Conservation (phyloP, 1,139 yeast genomes). For the Hanseniaspora uvarum region DNA sequence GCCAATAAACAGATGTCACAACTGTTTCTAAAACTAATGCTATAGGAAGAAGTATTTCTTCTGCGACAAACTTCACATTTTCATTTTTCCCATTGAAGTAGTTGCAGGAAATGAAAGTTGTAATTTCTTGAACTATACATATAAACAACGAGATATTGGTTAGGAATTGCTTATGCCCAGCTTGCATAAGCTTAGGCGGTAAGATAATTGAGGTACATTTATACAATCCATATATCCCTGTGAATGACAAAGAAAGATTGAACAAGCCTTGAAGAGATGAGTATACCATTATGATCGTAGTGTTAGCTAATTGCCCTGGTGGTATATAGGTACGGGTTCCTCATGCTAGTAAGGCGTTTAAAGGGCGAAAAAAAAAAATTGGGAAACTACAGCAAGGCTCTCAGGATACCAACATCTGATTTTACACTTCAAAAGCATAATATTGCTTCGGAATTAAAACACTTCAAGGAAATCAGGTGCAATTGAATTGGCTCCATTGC, state of each 20-base stretch:
- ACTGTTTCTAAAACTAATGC: constrained; percentile 49
- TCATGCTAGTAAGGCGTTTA: too few relatives aligned
- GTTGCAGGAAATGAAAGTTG: constrained; percentile 24
- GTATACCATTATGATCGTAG: not conserved
- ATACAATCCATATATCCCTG: constrained; percentile 27
- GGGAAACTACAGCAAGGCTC: too few relatives aligned
- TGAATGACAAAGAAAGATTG: constrained; percentile 24
- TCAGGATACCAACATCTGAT: too few relatives aligned
- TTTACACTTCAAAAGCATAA: too few relatives aligned
- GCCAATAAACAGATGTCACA: constrained; percentile 59
- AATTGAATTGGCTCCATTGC: too few relatives aligned
- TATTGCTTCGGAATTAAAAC: too few relatives aligned
- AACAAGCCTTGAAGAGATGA: constrained; percentile 1
- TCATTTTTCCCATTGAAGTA: not conserved
- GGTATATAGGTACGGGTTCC: too few relatives aligned
- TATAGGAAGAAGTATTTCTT: constrained; percentile 33
- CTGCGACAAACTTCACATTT: not conserved
- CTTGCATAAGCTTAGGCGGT: constrained; percentile 42
- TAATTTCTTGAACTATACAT: constrained; percentile 32
- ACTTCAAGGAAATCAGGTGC: too few relatives aligned
- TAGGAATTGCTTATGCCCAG: constrained; percentile 59
- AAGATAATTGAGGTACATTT: constrained; percentile 30
- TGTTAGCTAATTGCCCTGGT: too few relatives aligned
- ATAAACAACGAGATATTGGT: constrained; percentile 49
- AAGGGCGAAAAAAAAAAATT: too few relatives aligned